Evolutionary conservation across 2,329 filamentous ascomycete species (phyloP), one percentile per base, ranked within the genome.

Genomic region (Colletotrichum filicis): DNA sequence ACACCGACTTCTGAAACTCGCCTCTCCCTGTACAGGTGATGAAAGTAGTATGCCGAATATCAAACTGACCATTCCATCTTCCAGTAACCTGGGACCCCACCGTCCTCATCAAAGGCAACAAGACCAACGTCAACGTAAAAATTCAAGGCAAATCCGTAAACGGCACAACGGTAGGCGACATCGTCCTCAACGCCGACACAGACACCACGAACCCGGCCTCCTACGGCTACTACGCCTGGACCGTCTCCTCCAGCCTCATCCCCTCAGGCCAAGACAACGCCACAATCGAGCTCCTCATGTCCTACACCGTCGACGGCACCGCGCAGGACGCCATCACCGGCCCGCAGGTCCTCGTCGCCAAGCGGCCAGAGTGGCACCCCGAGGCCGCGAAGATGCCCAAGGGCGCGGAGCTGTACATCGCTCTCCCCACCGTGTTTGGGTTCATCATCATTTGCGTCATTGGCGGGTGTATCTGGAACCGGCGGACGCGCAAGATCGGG

Each of bases 11-110:
- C 24, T 26, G 24, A 26, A 26, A 26, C 24, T 26, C 24, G 24
- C 19, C n/a, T 11, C 56, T 28, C 1, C 32, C 42, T 19, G 14
- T 28, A 32, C 8, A 4, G 11, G 8, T 30, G 49, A 35, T 49
- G 12, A 28, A 19, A 2, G 37, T 19, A 8, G 5, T 0, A 49
- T n/a, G 11, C 11, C 19, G 8, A 7, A 22, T 4, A 19, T 5
- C 37, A 1, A 8, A 22, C 42, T 49, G 8, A 49, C 42, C 3
- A 9, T 22, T 4, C 7, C 7, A 19, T 49, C 6, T n/a, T 4
- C 8, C 59, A 90, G 89, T 91, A 66, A 89, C 87, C 32, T 91
- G 89, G 88, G 88, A 91, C 75, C 82, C 88, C 28, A 80, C 84
- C 63, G 87, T 83, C 80, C 90, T 88, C 82, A 82, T 82, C 76